Base-by-base conservation (phyloP, 345 rosid species). In the Firmiana major region DNA sequence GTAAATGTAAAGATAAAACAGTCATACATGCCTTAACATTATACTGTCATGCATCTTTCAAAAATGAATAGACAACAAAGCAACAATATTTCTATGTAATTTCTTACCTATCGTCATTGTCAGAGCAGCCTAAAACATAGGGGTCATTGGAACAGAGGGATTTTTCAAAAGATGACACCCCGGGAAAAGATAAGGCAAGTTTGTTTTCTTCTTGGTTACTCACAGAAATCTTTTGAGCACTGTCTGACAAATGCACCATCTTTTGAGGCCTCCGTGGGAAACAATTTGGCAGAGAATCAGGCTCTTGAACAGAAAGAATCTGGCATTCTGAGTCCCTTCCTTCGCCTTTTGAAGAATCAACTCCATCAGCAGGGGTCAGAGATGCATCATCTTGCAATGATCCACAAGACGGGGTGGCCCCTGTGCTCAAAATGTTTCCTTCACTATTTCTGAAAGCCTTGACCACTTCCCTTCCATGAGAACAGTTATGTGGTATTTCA, bases 381-480 rank as follows among this genome's bases (percentile, higher is more conserved):
- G 75, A 77, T 46, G 75, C 45, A 81, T 76, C 85, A n/a, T 84
- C 87, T 45, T 69, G 77, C 21, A 73, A 68, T 68, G 86, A 85
- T 78, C 83, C 60, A 58, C 24, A 82, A 13, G 89, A 80, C 40
- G 82, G 75, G 73, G 85, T 78, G 24, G 78, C 86, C 60, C 87
- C 87, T 11, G 82, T 80, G 76, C 92, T 87, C 63, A 93, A 80
- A 19, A 96, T 79, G 81, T 92, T 93, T 77, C 98, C 98, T 76
- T 96, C 93, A 43, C 85, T 80, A 76, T 85, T 89, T 85, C 98
- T 88, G 58, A 92, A 80, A 76, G 98, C 83, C 51, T 81, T 86
- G 19, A 81, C 80, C 69, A 82, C 76, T 74, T 85, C 87, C 38
- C 57, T 66, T 78, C 79, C 74, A 71, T 78, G 80, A 81, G 67